Evolutionary conservation across 306 rosid species (phyloP).

Genomic region (Pterocarpus macrocarpus): DNA sequence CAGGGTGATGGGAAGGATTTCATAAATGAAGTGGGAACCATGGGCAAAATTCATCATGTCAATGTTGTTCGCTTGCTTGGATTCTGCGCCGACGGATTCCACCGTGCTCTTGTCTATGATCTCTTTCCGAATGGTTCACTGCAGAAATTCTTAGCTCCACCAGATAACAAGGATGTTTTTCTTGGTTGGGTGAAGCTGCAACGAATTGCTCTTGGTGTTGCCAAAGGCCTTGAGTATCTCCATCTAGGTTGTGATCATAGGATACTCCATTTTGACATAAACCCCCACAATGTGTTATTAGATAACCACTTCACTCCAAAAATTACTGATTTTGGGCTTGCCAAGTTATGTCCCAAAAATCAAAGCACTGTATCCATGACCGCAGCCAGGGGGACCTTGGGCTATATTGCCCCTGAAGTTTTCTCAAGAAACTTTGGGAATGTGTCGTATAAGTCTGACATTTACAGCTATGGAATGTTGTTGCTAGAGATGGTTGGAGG

Average conservation of each 20-base stretch:
- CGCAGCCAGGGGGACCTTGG: constrained; percentile 50
- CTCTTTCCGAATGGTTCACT: constrained; percentile 51
- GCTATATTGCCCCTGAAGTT: constrained; percentile 53
- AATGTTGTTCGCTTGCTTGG: constrained; percentile 54
- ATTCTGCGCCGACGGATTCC: constrained; percentile 46
- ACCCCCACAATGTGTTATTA: constrained; percentile 52
- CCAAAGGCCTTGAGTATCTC: constrained; percentile 51
- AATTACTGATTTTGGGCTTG: constrained; percentile 54
- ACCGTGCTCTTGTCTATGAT: constrained; percentile 44
- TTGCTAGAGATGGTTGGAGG: constrained; percentile 52
- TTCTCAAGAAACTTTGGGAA: constrained; percentile 51
- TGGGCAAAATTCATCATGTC: constrained; percentile 54
- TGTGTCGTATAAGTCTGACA: constrained; percentile 50
- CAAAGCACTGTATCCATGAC: constrained; percentile 50
- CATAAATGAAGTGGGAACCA: constrained; percentile 55
- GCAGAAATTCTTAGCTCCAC: constrained; percentile 42
- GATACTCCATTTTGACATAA: constrained; percentile 55
- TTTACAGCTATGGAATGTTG: constrained; percentile 53
- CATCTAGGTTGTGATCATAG: constrained; percentile 54
- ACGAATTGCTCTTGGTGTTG: constrained; percentile 47
- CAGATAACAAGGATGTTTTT: neutral
- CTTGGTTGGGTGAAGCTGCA: constrained; percentile 55
- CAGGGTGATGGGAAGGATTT: constrained; percentile 52
- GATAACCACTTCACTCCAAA: constrained; percentile 51
- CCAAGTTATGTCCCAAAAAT: constrained; percentile 51